phyloP scores from a whole-genome alignment of 2,329 filamentous ascomycete species.

The Epicoccum nigrum region DNA sequence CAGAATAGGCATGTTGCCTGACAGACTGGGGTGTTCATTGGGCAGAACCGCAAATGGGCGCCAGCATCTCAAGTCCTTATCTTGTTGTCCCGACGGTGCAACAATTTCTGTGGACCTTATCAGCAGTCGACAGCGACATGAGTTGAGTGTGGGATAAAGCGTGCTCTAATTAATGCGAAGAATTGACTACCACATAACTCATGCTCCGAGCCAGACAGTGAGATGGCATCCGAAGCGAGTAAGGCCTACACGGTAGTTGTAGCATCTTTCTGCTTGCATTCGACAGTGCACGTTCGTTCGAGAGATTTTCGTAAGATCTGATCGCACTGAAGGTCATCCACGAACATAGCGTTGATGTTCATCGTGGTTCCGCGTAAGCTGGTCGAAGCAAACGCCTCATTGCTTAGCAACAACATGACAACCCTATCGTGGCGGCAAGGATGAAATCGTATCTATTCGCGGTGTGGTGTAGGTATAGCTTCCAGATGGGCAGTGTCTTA shows the following conservation, averaged over 20 bases:
- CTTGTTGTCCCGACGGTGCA: constrained; percentile 12
- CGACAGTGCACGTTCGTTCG: too few species aligned
- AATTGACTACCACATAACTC: too few species aligned
- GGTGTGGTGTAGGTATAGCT: constrained; percentile 6
- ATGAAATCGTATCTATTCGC: constrained; percentile 13
- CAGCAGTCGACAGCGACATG: constrained; percentile 7
- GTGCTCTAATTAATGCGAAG: constrained; percentile 3
- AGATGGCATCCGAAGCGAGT: too few species aligned
- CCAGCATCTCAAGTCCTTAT: constrained; percentile 9
- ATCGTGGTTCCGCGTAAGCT: not conserved
- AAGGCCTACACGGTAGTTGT: too few species aligned
- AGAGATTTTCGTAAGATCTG: too few species aligned
- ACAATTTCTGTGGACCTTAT: constrained; percentile 20
- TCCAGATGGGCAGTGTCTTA: constrained; percentile 9
- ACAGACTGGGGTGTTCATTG: constrained; percentile 3
- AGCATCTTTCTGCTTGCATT: too few species aligned
- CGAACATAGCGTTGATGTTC: too few species aligned
- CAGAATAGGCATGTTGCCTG: constrained; percentile 2
- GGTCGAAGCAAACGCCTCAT: constrained; percentile 17
- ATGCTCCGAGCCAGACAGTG: too few species aligned
- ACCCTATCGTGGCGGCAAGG: constrained; percentile 7
- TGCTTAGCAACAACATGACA: constrained; percentile 9
- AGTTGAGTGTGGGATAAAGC: constrained; percentile 6
- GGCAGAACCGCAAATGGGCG: constrained; percentile 10
- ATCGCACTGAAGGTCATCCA: too few species aligned